Evolutionary conservation across 768 basidiomycete species (phyloP).

Genomic region (Collybiopsis confluens): DNA sequence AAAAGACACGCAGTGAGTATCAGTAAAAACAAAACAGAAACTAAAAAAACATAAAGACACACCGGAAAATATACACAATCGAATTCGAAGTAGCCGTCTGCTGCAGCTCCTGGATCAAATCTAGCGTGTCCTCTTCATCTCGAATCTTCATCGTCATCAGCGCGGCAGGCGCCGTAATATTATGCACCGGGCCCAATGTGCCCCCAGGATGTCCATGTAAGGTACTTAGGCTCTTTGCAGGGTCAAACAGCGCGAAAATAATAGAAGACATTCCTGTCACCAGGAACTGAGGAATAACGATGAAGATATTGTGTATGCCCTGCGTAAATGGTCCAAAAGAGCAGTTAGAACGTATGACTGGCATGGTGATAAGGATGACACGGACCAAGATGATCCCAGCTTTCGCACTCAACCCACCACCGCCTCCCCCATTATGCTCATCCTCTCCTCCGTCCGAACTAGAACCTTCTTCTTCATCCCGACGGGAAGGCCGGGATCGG

Average conservation of each 20-base stretch:
- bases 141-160: conserved; percentile 5
- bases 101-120: conserved; percentile 16
- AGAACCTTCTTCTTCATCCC: conserved; percentile 23
- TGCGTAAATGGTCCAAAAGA: conserved; percentile 21
- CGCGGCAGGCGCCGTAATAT: conserved; percentile 14
- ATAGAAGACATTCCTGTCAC: conserved; percentile 83
- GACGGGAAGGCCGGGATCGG: conserved; percentile 18
- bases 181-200: conserved; percentile 16
- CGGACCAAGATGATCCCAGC: conserved; percentile 84
- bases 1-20: neutral
- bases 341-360: neutral
- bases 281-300: conserved; percentile 93
- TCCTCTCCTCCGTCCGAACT: conserved; percentile 23
- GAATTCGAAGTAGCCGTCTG: conserved; percentile 47
- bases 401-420: conserved; percentile 63
- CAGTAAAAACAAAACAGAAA: conserved; percentile 6
- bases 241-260: conserved; percentile 84
- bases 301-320: conserved; percentile 95
- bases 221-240: conserved; percentile 43
- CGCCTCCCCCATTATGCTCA: conserved; percentile 21
- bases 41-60: conserved; percentile 25
- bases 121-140: conserved; percentile 9
- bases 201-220: conserved; percentile 22
- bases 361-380: conserved; percentile 12
- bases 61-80: conserved; percentile 82